Percentiles rank a stretch among this genome's conserved stretches.
Evolutionary conservation across 2,329 filamentous ascomycete species (phyloP).

Genomic region (Diaporthe humulicola): DNA sequence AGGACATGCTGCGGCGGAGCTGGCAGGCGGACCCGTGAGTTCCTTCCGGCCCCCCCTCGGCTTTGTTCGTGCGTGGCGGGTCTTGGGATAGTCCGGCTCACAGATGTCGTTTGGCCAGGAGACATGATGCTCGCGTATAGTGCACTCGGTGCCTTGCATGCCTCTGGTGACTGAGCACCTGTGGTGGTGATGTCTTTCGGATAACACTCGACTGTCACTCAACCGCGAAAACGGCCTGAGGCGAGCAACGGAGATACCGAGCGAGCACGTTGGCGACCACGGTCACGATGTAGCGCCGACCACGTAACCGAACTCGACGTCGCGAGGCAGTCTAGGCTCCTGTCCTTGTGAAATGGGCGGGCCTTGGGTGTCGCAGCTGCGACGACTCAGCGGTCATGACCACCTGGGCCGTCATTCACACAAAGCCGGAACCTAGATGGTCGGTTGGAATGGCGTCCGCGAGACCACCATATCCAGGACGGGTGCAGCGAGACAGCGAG

Average conservation of each 20-base stretch:
- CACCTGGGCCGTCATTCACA: not conserved
- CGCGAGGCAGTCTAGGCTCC: not conserved
- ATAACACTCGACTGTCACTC: not conserved
- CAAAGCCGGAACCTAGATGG: no score
- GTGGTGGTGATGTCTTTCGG: not conserved
- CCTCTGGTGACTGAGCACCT: not conserved
- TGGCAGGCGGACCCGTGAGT: conserved; percentile 51
- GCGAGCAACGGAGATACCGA: not conserved
- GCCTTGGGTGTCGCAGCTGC: not conserved
- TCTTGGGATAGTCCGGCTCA: not conserved
- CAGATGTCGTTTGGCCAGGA: conserved; percentile 45
- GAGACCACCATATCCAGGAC: not conserved
- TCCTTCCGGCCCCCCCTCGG: conserved; percentile 32
- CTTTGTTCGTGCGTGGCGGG: not conserved
- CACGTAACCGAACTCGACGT: not conserved
- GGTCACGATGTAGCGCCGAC: not conserved
- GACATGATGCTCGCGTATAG: conserved; percentile 63
- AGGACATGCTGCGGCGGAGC: conserved; percentile 59
- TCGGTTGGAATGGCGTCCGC: not conserved
- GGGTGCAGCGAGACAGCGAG: not conserved
- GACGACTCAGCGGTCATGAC: not conserved
- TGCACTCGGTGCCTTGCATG: conserved; percentile 53
- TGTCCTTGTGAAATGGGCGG: not conserved
- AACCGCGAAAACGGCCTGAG: not conserved
- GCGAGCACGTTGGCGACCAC: not conserved